Conservation (phyloP, 306 rosid genomes). For the Pachyrhizus erosus region DNA sequence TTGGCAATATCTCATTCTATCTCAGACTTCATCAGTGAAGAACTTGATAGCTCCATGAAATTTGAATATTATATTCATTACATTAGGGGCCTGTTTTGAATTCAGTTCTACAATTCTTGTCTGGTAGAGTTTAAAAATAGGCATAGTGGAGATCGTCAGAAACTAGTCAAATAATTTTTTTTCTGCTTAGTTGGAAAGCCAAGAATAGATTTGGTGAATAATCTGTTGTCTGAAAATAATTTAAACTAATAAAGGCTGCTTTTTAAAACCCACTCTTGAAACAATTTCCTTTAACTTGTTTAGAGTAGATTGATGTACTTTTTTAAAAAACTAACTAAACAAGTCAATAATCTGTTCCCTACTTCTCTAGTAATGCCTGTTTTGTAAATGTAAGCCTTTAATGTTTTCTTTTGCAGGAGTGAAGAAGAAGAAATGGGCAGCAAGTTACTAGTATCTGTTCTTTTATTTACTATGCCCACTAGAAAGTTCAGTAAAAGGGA, state of each 20-base stretch:
- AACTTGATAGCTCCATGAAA: not conserved
- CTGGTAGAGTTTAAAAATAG: not conserved
- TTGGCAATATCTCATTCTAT: not conserved
- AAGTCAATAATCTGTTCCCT: not conserved
- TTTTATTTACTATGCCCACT: constrained; percentile 13
- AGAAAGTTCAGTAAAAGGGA: constrained; percentile 23
- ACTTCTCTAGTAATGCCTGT: not conserved
- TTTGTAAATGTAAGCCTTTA: not conserved
- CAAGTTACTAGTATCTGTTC: constrained; percentile 21
- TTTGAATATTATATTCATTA: not conserved
- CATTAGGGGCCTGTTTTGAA: not conserved
- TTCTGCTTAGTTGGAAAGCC: not conserved
- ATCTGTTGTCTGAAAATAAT: not conserved
- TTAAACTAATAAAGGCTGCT: not conserved
- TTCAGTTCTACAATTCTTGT: not conserved
- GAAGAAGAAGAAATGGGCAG: constrained; percentile 26
- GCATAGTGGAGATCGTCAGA: not conserved
- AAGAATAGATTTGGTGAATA: not conserved
- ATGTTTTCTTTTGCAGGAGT: constrained; percentile 41
- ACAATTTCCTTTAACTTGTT: not conserved
- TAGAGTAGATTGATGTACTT: not conserved
- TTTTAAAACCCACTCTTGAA: not conserved
- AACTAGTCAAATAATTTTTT: not conserved
- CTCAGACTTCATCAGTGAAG: constrained; percentile 2
- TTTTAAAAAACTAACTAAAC: not conserved